Evolutionary conservation across 495 filamentous ascomycete species (phyloP).

Genomic region (Zalerion maritima): DNA sequence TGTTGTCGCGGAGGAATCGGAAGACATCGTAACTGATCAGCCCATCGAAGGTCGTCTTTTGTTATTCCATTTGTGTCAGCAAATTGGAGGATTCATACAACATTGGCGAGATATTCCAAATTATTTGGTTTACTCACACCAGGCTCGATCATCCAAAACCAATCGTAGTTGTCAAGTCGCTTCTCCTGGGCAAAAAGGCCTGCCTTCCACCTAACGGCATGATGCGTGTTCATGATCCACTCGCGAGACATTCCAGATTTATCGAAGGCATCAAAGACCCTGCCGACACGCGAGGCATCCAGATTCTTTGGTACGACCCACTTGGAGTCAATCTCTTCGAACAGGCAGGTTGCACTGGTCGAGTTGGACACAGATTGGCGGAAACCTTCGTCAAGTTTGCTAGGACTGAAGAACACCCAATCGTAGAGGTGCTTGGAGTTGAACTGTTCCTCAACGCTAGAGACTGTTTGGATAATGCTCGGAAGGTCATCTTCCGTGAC

Average conservation of each 20-base stretch:
- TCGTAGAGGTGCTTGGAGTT: constrained; percentile 69
- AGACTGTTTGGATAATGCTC: constrained; percentile 69
- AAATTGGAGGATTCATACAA: constrained; percentile 1
- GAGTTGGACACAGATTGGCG: constrained; percentile 55
- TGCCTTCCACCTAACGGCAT: constrained; percentile 67
- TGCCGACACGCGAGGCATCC: constrained; percentile 41
- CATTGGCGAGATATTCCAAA: too few relatives aligned
- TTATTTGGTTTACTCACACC: constrained; percentile 25
- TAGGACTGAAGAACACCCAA: constrained; percentile 78
- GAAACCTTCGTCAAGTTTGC: constrained; percentile 60
- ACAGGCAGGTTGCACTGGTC: constrained; percentile 56
- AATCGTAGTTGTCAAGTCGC: constrained; percentile 51
- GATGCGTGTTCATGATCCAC: constrained; percentile 44
- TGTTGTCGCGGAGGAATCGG: constrained; percentile 57
- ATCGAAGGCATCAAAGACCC: constrained; percentile 35
- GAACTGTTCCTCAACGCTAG: constrained; percentile 69
- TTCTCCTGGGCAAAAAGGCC: constrained; percentile 63
- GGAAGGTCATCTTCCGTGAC: constrained; percentile 65
- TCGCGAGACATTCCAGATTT: constrained; percentile 40
- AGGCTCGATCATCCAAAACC: constrained; percentile 65
- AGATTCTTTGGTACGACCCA: constrained; percentile 61
- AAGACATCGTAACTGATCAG: constrained; percentile 60
- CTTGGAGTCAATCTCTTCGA: constrained; percentile 56
- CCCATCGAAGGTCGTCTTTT: constrained; percentile 57
- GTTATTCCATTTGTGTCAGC: constrained; percentile 32